These are phyloP conservation scores for Graphium sp. DNA, from an alignment of 2,329 filamentous ascomycete genomes.

Conservation along the genomic window DNA sequence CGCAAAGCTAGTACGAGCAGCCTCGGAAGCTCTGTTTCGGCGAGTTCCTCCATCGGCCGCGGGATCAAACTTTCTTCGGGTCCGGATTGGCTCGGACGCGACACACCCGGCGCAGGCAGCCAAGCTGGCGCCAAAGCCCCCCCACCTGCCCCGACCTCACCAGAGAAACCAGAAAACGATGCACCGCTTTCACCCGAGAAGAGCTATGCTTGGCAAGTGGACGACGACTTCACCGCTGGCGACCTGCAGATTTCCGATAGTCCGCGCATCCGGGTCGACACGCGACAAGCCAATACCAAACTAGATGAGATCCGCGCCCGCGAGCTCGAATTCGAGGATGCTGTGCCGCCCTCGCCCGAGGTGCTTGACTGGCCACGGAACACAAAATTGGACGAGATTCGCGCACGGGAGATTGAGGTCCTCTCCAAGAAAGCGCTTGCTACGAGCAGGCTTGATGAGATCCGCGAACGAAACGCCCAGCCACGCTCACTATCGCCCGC, in stretches of 20 bases:
- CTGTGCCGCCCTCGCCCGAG: slow-evolving; percentile 9
- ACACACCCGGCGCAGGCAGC: too few relatives aligned
- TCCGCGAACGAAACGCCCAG: slow-evolving; percentile 28
- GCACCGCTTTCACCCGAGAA: slow-evolving; percentile 25
- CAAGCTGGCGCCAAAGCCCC: slow-evolving; percentile 7
- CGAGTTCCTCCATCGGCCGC: slow-evolving; percentile 16
- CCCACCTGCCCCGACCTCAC: slow-evolving; percentile 9
- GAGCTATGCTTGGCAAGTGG: slow-evolving; percentile 36
- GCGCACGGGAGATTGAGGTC: slow-evolving; percentile 22
- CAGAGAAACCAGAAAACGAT: slow-evolving; percentile 4
- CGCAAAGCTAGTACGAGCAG: slow-evolving; percentile 18
- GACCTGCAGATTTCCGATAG: slow-evolving; percentile 39
- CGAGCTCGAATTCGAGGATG: slow-evolving; percentile 18
- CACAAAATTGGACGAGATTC: slow-evolving; percentile 31
- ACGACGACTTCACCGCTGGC: slow-evolving; percentile 39
- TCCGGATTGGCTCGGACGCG: too few relatives aligned
- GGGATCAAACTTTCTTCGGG: slow-evolving; percentile 4
- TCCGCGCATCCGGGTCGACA: slow-evolving; percentile 25
- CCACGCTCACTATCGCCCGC: slow-evolving; percentile 18
- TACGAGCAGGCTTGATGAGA: slow-evolving; percentile 32
- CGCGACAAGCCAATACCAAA: slow-evolving; percentile 19
- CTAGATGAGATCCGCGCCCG: slow-evolving; percentile 25
- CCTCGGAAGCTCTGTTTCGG: slow-evolving; percentile 13
- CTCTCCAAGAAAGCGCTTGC: slow-evolving; percentile 28
- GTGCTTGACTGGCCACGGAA: slow-evolving; percentile 12